Evolutionary conservation across 805 yeast genomes (phyloP), one percentile per base, ranked within the genome.

Genomic region (Suhomyces xylopsoci): DNA sequence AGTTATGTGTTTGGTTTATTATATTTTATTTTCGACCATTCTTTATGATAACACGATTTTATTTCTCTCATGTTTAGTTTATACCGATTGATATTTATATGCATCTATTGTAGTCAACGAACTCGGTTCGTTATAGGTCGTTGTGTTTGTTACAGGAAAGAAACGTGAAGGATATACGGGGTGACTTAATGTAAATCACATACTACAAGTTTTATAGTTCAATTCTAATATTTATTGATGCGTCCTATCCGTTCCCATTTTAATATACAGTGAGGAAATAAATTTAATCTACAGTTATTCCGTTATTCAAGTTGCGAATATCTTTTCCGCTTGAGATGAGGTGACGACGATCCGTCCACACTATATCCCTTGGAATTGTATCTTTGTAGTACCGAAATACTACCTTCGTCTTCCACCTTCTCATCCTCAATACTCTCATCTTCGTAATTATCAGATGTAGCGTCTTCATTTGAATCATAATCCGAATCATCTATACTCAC

Each of bases 321-420:
- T 20, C 56, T 38, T 46, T 50, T 63, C 54, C 48, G 54, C 58
- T 60, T 60, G 30, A 55, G 53, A 41, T 65, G 72, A 3, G 73
- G 72, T 7, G 70, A 66, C 7, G 68, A 62, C 5, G 68, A 59
- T 10, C 66, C 63, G 49, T 64, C 66, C 9, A 56, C 44, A 52
- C 65, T 63, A 44, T 55, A 58, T 9, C 72, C 71, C 6, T 47
- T 36, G 4, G 48, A 19, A 32, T 51, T 51, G 56, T 50, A 51
- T 41, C 24, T 49, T 45, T 53, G 49, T 48, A 48, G 47, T 25
- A 46, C 54, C 20, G 48, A 48, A 10, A 53, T 55, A 15, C 51
- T 54, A 28, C 56, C 54, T 14, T 51, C 56, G 24, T 51, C 51
- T 19, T 47, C 54, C 26, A 38, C 53, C n/a, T 53, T 55, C 26